Evolutionary conservation across 768 basidiomycete species (phyloP), one percentile per base, ranked within the genome.

Genomic region (Serpula lacrymans): DNA sequence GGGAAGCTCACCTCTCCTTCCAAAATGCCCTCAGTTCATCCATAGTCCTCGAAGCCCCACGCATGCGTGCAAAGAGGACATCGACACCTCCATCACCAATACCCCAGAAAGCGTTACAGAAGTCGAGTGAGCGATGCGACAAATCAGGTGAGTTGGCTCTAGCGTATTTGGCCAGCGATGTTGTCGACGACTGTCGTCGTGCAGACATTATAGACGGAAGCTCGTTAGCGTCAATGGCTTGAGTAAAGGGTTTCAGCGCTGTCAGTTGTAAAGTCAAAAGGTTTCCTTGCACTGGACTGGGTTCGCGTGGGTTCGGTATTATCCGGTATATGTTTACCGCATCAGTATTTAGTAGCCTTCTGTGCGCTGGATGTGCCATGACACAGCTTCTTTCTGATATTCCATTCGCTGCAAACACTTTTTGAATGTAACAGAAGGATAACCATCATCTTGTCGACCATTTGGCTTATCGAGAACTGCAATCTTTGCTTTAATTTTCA

Each of bases 81-180:
- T 95, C 90, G 47, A 89, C 91, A 12, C 93, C 93, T 27, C 75
- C 84, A 69, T 96, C 92, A 21, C 73, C 78, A 14, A 74, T 51
- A 9, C 91, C 91, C 96, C 96, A 98, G 68, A 98, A 98, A 2
- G 91, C 80, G 64, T 98, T 99, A 64, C 94, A 98, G 65, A 93
- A 97, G 66, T 96, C 91, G 53, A 82, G 63, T 8, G 80, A 79
- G 42, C 77, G 72, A 49, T 58, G 54, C 4, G 62, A 51, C 21
- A 65, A 54, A 26, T 72, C 68, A 6, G 59, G 53, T 13, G 83
- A 80, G 26, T 67, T 67, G 33, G 71, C 65, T 28, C 82, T 71
- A 34, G 76, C 84, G 61, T 72, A 88, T 61, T 70, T 79, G 21
- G 86, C 78, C 24, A 90, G 70, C 5, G 88, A 91, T 4, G 88